A percentile compares a stretch with the other conserved stretches of the same genome.
phyloP scores from a whole-genome alignment of 2,329 filamentous ascomycete species.

The Sphaerulina vaccinii region DNA sequence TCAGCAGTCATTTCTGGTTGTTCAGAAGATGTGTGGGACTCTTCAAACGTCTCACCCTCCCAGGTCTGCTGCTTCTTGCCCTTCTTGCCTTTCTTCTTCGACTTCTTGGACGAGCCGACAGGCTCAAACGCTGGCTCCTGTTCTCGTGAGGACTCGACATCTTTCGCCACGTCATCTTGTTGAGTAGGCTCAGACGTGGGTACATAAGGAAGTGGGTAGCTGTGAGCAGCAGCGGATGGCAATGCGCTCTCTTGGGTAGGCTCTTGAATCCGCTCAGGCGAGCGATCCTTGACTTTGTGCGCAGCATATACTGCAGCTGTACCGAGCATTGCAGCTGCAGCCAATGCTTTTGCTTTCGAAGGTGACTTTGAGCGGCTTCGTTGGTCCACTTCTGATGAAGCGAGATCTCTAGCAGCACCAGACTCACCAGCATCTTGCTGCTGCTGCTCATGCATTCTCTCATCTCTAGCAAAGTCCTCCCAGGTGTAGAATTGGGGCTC shows the following conservation, averaged over 20 bases:
- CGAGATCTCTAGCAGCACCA: neutral
- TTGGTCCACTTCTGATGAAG: neutral
- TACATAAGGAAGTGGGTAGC: slow-evolving; percentile 18
- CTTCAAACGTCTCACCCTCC: slow-evolving; percentile 5
- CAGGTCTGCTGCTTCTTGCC: slow-evolving; percentile 24
- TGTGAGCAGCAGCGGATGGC: slow-evolving; percentile 6
- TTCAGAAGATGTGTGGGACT: neutral
- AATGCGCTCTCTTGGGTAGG: neutral
- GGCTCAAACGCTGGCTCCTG: slow-evolving; percentile 3
- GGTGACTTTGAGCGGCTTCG: slow-evolving; percentile 20
- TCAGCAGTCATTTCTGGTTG: slow-evolving; percentile 9
- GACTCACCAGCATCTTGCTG: slow-evolving; percentile 6
- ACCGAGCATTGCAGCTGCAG: slow-evolving; percentile 32
- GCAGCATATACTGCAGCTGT: slow-evolving; percentile 30
- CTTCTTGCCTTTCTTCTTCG: slow-evolving; percentile 31
- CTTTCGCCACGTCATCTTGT: neutral
- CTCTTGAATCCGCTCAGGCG: slow-evolving; percentile 13
- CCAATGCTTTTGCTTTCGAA: slow-evolving; percentile 21
- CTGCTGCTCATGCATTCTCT: slow-evolving; percentile 28
- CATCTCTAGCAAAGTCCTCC: slow-evolving; percentile 39
- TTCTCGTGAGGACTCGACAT: neutral
- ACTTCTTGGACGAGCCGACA: slow-evolving; percentile 24
- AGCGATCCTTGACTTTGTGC: slow-evolving; percentile 17
- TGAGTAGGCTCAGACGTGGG: neutral
- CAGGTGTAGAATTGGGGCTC: slow-evolving; percentile 41